phyloP scores from a whole-genome alignment of 2,329 filamentous ascomycete genomes.

The Sphaceloma murrayae region DNA sequence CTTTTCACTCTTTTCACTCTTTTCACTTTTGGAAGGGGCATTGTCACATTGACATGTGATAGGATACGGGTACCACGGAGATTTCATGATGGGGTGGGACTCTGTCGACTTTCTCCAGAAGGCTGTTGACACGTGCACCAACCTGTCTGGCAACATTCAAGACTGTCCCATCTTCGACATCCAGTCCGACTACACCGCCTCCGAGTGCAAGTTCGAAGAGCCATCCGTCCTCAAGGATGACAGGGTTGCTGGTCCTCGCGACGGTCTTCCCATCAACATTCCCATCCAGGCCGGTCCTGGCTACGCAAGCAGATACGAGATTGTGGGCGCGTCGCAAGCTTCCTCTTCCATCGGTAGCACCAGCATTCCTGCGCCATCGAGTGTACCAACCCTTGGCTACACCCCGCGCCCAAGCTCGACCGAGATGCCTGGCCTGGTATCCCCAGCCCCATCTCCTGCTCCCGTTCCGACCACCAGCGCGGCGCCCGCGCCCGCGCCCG shows the following conservation, averaged over 20 bases:
- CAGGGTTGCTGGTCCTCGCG: slow-evolving; percentile 47
- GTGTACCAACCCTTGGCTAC: neutral
- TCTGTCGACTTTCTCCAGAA: slow-evolving; percentile 52
- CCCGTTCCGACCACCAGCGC: slow-evolving; percentile 17
- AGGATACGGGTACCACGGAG: slow-evolving; percentile 68
- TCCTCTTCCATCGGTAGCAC: neutral
- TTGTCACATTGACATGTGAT: slow-evolving; percentile 18
- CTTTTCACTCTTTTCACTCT: too few species aligned
- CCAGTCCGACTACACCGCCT: slow-evolving; percentile 47
- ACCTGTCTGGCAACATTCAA: slow-evolving; percentile 54
- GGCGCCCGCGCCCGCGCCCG: slow-evolving; percentile 19
- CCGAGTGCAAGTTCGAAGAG: slow-evolving; percentile 53
- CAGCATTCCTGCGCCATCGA: slow-evolving; percentile 1
- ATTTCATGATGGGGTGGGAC: slow-evolving; percentile 76
- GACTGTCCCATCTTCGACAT: slow-evolving; percentile 71
- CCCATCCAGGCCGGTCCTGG: slow-evolving; percentile 39
- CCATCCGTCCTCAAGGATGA: slow-evolving; percentile 50
- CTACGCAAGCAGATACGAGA: slow-evolving; percentile 31
- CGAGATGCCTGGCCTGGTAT: slow-evolving; percentile 1
- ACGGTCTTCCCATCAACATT: slow-evolving; percentile 58
- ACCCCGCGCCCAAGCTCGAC: slow-evolving; percentile 6
- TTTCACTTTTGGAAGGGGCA: slow-evolving; percentile 26
- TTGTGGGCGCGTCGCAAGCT: slow-evolving; percentile 20
- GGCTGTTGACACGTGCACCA: slow-evolving; percentile 69
- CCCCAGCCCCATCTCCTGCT: slow-evolving; percentile 21